These are phyloP conservation scores for Penicillium malachiteum DNA, from an alignment of 495 filamentous ascomycete species.

Conservation along the genomic window DNA sequence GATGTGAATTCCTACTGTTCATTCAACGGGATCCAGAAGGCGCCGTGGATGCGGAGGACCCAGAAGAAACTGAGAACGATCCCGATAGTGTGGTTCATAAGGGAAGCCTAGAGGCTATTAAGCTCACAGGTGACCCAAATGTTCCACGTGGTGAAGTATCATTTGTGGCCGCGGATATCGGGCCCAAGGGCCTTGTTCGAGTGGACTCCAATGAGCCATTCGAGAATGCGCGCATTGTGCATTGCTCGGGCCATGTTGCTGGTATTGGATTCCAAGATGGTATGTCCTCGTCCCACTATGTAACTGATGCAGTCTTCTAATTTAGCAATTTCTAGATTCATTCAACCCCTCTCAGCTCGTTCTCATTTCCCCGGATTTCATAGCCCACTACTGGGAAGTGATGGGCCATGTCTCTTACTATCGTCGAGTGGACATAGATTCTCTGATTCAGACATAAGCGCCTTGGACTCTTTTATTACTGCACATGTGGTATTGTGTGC, in stretches of 20 bases:
- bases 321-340: conserved; percentile 48
- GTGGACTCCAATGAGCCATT: conserved; percentile 69
- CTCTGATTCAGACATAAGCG: conserved; percentile 62
- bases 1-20: conserved; percentile 83
- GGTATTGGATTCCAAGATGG: conserved; percentile 64
- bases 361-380: conserved; percentile 68
- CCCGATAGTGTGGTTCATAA: conserved; percentile 19
- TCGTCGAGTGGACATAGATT: conserved; percentile 73
- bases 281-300: conserved; percentile 37
- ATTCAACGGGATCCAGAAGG: conserved; percentile 55
- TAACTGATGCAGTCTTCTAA: neutral
- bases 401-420: conserved; percentile 82
- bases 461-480: neutral
- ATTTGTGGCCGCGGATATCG: conserved; percentile 76
- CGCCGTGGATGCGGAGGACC: neutral
- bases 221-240: conserved; percentile 71
- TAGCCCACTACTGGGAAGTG: conserved; percentile 80
- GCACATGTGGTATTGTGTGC: neutral
- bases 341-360: conserved; percentile 76
- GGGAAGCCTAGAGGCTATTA: conserved; percentile 75
- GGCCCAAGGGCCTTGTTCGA: conserved; percentile 56
- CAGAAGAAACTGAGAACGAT: neutral
- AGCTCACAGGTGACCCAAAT: conserved; percentile 87
- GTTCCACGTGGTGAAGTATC: conserved; percentile 82
- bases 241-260: conserved; percentile 74